These are phyloP conservation scores for Schizothecium vesticola DNA, from an alignment of 495 filamentous ascomycete genomes.

Conservation along the genomic window DNA sequence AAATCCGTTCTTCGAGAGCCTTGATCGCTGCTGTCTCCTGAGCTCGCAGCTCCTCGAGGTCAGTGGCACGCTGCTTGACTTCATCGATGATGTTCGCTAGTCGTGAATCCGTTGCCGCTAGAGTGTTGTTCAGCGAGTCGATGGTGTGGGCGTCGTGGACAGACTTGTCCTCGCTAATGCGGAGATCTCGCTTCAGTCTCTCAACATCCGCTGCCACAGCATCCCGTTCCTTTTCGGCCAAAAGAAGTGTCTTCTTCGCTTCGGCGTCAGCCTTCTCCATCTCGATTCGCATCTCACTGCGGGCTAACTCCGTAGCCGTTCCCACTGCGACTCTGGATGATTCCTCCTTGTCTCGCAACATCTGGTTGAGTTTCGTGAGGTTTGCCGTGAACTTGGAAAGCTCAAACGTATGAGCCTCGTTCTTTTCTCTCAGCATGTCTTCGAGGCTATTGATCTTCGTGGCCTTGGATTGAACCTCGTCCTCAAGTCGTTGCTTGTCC, in stretches of 20 bases:
- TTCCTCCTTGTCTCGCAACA: conserved; percentile 17
- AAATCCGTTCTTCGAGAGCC: conserved; percentile 10
- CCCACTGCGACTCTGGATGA: background rate
- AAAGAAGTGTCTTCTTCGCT: background rate
- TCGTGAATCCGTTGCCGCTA: conserved; percentile 6
- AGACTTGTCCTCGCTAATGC: conserved; percentile 11
- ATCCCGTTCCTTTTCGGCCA: conserved; percentile 10
- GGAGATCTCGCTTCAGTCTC: conserved; percentile 2
- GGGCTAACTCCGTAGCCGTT: conserved; percentile 2
- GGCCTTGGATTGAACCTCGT: conserved; percentile 11
- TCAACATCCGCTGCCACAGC: background rate
- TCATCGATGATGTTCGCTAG: background rate
- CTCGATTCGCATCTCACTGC: conserved; percentile 7
- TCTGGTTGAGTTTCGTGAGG: conserved; percentile 15
- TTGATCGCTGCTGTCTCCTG: conserved; percentile 1
- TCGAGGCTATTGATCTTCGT: conserved; percentile 14
- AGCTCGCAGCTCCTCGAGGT: background rate
- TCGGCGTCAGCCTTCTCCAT: conserved; percentile 12
- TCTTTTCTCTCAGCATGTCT: conserved; percentile 11
- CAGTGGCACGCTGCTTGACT: background rate
- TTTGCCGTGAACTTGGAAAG: conserved; percentile 8
- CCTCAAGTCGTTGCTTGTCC: conserved; percentile 6
- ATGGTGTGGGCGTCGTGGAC: conserved; percentile 10
- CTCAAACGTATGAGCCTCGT: conserved; percentile 9
- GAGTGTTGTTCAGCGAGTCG: conserved; percentile 2